These are phyloP conservation scores for Schwanniomyces vanrijiae DNA, from an alignment of 805 yeast species.

Conservation along the genomic window DNA sequence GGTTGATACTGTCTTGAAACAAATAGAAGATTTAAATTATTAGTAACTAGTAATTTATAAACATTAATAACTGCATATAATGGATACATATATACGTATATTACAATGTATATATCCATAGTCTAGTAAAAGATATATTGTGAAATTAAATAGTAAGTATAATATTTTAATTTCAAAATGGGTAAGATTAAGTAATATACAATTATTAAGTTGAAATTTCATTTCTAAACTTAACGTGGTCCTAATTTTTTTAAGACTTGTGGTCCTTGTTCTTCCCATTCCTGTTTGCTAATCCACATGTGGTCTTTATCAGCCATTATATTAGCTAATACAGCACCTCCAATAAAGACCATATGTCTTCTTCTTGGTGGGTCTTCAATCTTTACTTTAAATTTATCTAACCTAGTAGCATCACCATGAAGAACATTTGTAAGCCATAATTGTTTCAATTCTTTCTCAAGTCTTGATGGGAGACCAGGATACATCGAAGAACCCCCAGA, in stretches of 20 bases:
- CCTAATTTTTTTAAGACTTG: slow-evolving; percentile 85
- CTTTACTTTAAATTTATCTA: slow-evolving; percentile 90
- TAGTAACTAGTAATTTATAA: slow-evolving; percentile 13
- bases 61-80: background rate
- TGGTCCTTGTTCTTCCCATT: slow-evolving; percentile 97
- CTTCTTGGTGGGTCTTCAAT: slow-evolving; percentile 99
- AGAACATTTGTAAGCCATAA: slow-evolving; percentile 90
- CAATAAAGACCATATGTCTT: slow-evolving; percentile 97
- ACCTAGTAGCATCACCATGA: slow-evolving; percentile 80
- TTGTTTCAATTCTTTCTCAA: slow-evolving; percentile 95
- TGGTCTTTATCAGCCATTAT: slow-evolving; percentile 98
- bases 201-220: background rate
- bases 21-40: slow-evolving; percentile 38
- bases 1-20: slow-evolving; percentile 39
- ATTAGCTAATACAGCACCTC: slow-evolving; percentile 97
- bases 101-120: background rate
- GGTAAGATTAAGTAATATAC: slow-evolving; percentile 5
- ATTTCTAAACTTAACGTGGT: slow-evolving; percentile 61
- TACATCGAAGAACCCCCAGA: slow-evolving; percentile 99
- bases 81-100: background rate
- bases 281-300: slow-evolving; percentile 95
- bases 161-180: background rate
- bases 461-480: slow-evolving; percentile 94
- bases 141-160: background rate
- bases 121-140: background rate